These are phyloP conservation scores for Rhizopus arrhizus DNA, from an alignment of 371 early-diverging fungal species.

Conservation along the genomic window DNA sequence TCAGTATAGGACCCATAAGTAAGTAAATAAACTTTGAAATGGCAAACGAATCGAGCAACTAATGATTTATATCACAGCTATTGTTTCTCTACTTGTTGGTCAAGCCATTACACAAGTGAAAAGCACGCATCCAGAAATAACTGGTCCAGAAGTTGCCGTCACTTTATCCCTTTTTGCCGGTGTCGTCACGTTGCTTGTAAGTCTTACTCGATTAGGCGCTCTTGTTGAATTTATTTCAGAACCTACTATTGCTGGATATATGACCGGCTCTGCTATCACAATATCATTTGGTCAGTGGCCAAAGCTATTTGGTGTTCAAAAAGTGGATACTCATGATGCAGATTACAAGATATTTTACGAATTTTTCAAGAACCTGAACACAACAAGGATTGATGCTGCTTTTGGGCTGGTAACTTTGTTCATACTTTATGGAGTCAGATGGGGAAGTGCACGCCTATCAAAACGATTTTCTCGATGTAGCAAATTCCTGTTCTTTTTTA, in stretches of 20 bases:
- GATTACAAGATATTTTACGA: conserved; percentile 55
- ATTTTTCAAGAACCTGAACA: conserved; percentile 39
- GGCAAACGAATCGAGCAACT: neutral
- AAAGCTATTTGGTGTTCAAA: conserved; percentile 69
- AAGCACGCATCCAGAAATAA: conserved; percentile 22
- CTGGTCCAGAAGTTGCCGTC: conserved; percentile 53
- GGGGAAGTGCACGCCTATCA: conserved; percentile 33
- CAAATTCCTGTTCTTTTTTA: conserved; percentile 43
- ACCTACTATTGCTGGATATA: conserved; percentile 75
- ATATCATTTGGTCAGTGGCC: conserved; percentile 77
- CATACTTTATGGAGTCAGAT: conserved; percentile 42
- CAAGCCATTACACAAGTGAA: conserved; percentile 56
- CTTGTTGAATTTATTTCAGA: conserved; percentile 85
- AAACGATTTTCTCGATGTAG: conserved; percentile 29
- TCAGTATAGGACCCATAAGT: conserved; percentile 81
- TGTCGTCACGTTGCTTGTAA: conserved; percentile 61
- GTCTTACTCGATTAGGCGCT: conserved; percentile 76
- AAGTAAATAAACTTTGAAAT: neutral
- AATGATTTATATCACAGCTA: conserved; percentile 51
- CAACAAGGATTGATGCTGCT: conserved; percentile 48
- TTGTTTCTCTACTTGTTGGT: conserved; percentile 75
- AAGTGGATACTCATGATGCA: conserved; percentile 58
- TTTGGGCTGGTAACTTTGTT: conserved; percentile 52
- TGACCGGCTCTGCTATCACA: conserved; percentile 72
- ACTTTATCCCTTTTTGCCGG: conserved; percentile 61